Percentiles rank a stretch among this genome's conserved stretches.
Evolutionary conservation across 129 eudicot species (phyloP).

Genomic region (Oenanthe sinensis): DNA sequence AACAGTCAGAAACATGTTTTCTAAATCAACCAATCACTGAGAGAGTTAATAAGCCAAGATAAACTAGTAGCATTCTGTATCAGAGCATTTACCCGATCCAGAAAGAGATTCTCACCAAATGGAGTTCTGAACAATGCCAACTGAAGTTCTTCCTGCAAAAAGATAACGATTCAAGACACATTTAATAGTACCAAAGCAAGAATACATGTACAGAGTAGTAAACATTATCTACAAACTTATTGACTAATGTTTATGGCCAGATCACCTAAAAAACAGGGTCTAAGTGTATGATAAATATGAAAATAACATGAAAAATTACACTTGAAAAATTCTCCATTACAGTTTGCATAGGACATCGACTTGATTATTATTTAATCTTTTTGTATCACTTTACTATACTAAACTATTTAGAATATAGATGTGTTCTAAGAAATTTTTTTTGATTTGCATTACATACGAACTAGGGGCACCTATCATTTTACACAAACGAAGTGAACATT

Average conservation of each 20-base stretch:
- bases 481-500: background rate
- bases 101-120: conserved; percentile 74
- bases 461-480: background rate
- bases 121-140: conserved; percentile 70
- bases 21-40: background rate
- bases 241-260: background rate
- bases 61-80: conserved; percentile 1
- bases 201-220: background rate
- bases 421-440: background rate
- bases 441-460: background rate
- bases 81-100: conserved; percentile 73
- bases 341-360: background rate
- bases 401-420: too few species aligned
- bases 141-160: conserved; percentile 82
- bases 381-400: background rate
- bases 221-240: background rate
- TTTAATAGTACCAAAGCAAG: background rate
- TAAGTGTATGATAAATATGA: background rate
- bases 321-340: background rate
- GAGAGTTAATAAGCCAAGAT: background rate
- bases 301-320: too few species aligned
- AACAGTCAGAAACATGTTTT: background rate
- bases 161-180: background rate
- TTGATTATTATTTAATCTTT: background rate
- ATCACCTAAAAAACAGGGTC: background rate